Base-by-base conservation (phyloP, 1,284 basidiomycete genomes). In the Cutaneotrichosporon sp. region DNA sequence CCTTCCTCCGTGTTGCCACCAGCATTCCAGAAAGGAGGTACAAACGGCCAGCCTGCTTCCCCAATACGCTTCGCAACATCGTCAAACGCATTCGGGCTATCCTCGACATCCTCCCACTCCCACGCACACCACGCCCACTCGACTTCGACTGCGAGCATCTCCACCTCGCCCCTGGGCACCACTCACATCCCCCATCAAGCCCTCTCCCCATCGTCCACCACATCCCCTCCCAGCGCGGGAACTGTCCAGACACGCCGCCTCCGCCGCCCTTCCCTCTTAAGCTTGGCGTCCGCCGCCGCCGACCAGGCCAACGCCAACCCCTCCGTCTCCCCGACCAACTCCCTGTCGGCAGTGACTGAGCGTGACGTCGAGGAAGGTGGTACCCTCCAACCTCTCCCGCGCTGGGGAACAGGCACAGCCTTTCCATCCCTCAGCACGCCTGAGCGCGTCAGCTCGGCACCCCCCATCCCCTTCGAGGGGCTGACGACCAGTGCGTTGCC, bases 11-110 rank as follows among this genome's bases (percentile, higher is more conserved):
- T 50, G 3, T 43, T 57, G 29, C 55, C 54, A 29, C 54, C 55
- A 11, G 33, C 55, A 29, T 57, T 57, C 33, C 43, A 24, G 25
- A 18, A 4, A 18, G 18, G 33, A 24, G 34, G 51, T n/a, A n/a
- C n/a, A 16, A 25, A 38, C 33, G 31, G 33, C 9, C 20, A 29
- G 3, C 55, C 55, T 11, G 31, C 43, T 18, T 57, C 55, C 3
- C 55, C 55, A 27, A 38, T 57, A 25, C 55, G 72, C 8, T 76
- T 75, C 54, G 70, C 72, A 9, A 63, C 74, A 2, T 68, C 69
- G 5, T 70, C 70, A 13, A 74, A 74, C 53, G 76, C 76, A 11
- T 78, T 78, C 59, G 71, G 72, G 1, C 69, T 77, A 3, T 49
- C 64, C 7, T 45, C 62, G 10, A 22, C 54, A 10, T 3, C 31